Evolutionary conservation across 2,329 filamentous ascomycete genomes (phyloP), one percentile per base, ranked within the genome.

Genomic region (Phialocephala subalpina): DNA sequence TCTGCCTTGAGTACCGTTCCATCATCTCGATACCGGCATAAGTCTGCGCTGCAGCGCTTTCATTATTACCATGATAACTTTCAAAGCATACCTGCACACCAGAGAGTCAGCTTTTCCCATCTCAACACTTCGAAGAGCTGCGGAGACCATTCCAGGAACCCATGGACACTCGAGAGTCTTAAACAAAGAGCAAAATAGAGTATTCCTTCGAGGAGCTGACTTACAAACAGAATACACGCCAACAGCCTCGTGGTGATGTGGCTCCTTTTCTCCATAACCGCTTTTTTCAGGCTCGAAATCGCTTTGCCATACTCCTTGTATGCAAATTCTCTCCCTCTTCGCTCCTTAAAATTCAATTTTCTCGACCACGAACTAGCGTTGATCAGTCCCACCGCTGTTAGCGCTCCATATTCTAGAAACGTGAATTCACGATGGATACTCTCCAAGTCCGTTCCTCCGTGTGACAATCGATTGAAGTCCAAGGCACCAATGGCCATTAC

Each of bases 401-500:
- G 12, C 11, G n/a, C 20, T 4, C 45, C 45, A 49, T 49, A 49
- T 25, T 49, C 45, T 49, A 11, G 45, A 12, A 49, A 49, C 45
- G 45, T 49, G 18, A 22, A 49, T 18, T 49, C 45, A 12, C 45
- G 45, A 22, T 49, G 45, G 20, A 49, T 49, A 22, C 45, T 49
- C 45, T 49, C 18, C 45, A 49, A 22, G 18, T 49, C 45, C 18
- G 45, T 49, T 20, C 45, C 45, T 25, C n/a, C 18, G 5, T 49
- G n/a, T 5, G 45, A 49, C n/a, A 49, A 18, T 18, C 8, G 4
- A 3, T 25, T 2, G 18, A 49, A 49, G 22, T 49, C 45, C 27
- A 65, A 38, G 8, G 69, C 65, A n/a, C 67, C 69, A 18, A 70
- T 62, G 42, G 67, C 69, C 3, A 64, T 65, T 12, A 66, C 63